A percentile compares a stretch with the other conserved stretches of the same genome.
These are phyloP conservation scores for Salvia hispanica DNA, from an alignment of 257 asterid genomes.

Conservation along the genomic window DNA sequence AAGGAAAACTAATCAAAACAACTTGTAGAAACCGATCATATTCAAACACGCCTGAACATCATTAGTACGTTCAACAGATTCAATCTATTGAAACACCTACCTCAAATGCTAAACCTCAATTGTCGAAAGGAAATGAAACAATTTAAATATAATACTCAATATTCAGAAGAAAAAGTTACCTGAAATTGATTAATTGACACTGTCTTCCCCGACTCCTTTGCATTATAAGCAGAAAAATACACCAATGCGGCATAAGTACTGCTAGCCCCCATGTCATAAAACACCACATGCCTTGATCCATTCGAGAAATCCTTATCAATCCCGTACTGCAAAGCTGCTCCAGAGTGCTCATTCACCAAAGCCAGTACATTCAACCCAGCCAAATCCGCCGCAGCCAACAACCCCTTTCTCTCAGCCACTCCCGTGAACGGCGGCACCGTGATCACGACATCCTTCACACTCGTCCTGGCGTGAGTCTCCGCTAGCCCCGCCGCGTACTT, in stretches of 20 bases:
- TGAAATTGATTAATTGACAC: slow-evolving; percentile 85
- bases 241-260: slow-evolving; percentile 95
- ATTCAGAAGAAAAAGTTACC: slow-evolving; percentile 44
- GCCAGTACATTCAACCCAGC: slow-evolving; percentile 91
- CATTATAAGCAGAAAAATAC: slow-evolving; percentile 79
- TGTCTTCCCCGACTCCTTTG: slow-evolving; percentile 84
- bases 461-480: slow-evolving; percentile 66
- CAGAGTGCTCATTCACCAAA: slow-evolving; percentile 86
- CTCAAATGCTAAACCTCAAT: slow-evolving; percentile 7
- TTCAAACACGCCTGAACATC: not conserved
- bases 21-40: not conserved
- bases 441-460: slow-evolving; percentile 81
- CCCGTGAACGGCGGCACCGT: slow-evolving; percentile 91
- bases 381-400: slow-evolving; percentile 88
- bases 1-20: not conserved
- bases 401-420: slow-evolving; percentile 76
- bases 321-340: slow-evolving; percentile 98
- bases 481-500: slow-evolving; percentile 74
- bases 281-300: slow-evolving; percentile 81
- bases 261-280: slow-evolving; percentile 96
- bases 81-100: not conserved
- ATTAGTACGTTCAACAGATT: not conserved
- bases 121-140: not conserved
- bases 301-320: slow-evolving; percentile 93
- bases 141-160: not conserved